Evolutionary conservation across 1,139 yeast genomes (phyloP), one percentile per base, ranked within the genome.

Genomic region (Blastobotrys apis): DNA sequence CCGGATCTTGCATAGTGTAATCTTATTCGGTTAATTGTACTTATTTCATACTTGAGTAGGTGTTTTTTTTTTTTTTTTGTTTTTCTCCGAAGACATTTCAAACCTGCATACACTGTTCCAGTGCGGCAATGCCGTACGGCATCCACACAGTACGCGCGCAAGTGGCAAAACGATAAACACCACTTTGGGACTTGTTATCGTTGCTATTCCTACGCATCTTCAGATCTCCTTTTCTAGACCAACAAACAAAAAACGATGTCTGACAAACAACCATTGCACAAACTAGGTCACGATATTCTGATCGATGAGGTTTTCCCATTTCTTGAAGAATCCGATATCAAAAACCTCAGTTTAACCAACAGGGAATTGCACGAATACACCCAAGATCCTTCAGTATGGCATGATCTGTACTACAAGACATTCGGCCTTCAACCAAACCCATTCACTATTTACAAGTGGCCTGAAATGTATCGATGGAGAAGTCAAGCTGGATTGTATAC

Each of bases 401-500:
- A 57, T 40, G 59, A 53, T 43, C 49, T 59, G 29, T 62, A 53
- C 43, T 45, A 40, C 33, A 49, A 50, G 25, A 48, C 55, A 9
- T 62, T 60, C 48, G 62, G 61, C 13, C 32, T 37, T 16, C 58
- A 55, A 41, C 59, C 59, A 12, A 51, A 50, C 41, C 58, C 55
- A 6, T 50, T 49, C 41, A 50, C 58, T 3, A 47, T 47, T 8
- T 43, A 37, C 39, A 67, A 73, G 49, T 80, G 85, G 85, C 71
- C 69, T 4, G 70, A 70, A 32, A 57, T 78, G 41, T 80, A 74
- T 58, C 56, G 68, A 13, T 50, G 69, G 37, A 63, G 86, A 37
- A 58, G 71, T 1, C 55, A 56, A 27, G 58, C 68, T 1, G 75
- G 77, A 3, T 54, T 84, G 3, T 75, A 68, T 52, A 78, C 86